Conservation (phyloP, 208 protist genomes). For the Trypanosoma brucei region DNA sequence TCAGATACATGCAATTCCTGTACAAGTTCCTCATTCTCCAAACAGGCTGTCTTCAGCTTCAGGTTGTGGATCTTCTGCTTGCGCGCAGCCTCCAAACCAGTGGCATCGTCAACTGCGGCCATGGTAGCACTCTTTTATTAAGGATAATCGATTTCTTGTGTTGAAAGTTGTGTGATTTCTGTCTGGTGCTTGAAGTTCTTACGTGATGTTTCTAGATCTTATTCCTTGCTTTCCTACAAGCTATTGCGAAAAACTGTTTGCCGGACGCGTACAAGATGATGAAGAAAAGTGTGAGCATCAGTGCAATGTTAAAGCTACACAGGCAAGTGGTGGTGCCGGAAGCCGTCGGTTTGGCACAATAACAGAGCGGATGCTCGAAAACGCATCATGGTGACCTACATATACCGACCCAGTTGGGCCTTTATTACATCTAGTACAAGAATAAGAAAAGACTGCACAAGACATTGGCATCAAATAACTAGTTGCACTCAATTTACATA, state of each 20-base stretch:
- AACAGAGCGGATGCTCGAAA: neutral
- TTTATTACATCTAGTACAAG: conserved; percentile 6
- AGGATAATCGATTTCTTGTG: too few species aligned
- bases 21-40: conserved; percentile 9
- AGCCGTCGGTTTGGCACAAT: too few species aligned
- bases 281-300: too few species aligned
- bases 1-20: conserved; percentile 7
- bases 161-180: too few species aligned
- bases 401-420: neutral
- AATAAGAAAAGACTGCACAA: neutral
- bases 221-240: too few species aligned
- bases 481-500: conserved; percentile 6
- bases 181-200: too few species aligned
- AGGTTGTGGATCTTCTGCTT: conserved; percentile 10
- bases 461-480: neutral
- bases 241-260: too few species aligned
- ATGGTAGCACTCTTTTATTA: conserved; percentile 17
- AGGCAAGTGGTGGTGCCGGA: too few species aligned
- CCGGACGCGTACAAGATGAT: too few species aligned
- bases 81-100: conserved; percentile 6
- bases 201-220: too few species aligned
- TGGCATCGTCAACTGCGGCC: conserved; percentile 4
- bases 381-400: conserved; percentile 2
- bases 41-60: conserved; percentile 8
- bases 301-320: too few species aligned